Percentiles rank a stretch among this genome's conserved stretches.
These are phyloP conservation scores for Aspergillus chevalieri DNA, from an alignment of 2,329 filamentous ascomycete species.

Conservation along the genomic window DNA sequence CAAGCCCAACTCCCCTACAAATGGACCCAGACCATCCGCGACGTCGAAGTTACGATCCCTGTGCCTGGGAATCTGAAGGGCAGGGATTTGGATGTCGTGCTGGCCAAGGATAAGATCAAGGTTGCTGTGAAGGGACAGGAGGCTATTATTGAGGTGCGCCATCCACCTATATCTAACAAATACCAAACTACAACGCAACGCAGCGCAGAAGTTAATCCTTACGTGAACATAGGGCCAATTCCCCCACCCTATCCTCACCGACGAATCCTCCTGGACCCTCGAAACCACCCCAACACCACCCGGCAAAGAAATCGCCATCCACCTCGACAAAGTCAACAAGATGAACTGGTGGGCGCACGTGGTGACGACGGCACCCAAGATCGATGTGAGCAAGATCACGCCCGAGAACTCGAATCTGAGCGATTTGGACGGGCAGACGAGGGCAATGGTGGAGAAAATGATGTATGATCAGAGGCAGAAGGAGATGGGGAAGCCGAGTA, in stretches of 20 bases:
- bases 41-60: constrained; percentile 71
- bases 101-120: constrained; percentile 71
- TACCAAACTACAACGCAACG: not conserved
- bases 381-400: constrained; percentile 91
- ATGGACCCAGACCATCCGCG: constrained; percentile 89
- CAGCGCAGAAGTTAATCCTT: not conserved
- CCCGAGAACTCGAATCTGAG: constrained; percentile 88
- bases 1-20: constrained; percentile 92
- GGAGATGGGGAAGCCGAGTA: constrained; percentile 80
- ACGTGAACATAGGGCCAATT: constrained; percentile 63
- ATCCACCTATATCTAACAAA: not conserved
- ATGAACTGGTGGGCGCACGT: constrained; percentile 98
- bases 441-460: constrained; percentile 99
- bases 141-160: constrained; percentile 67
- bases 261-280: constrained; percentile 94
- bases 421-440: constrained; percentile 89
- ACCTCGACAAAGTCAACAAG: constrained; percentile 94
- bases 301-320: constrained; percentile 72
- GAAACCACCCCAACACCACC: constrained; percentile 52
- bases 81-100: constrained; percentile 72
- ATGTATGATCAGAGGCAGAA: constrained; percentile 99
- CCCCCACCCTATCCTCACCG: constrained; percentile 68
- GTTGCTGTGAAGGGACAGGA: constrained; percentile 85
- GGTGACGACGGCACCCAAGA: constrained; percentile 75
- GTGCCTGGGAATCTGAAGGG: constrained; percentile 80